phyloP scores from a whole-genome alignment of 768 basidiomycete species.

The Lactarius hatsudake region DNA sequence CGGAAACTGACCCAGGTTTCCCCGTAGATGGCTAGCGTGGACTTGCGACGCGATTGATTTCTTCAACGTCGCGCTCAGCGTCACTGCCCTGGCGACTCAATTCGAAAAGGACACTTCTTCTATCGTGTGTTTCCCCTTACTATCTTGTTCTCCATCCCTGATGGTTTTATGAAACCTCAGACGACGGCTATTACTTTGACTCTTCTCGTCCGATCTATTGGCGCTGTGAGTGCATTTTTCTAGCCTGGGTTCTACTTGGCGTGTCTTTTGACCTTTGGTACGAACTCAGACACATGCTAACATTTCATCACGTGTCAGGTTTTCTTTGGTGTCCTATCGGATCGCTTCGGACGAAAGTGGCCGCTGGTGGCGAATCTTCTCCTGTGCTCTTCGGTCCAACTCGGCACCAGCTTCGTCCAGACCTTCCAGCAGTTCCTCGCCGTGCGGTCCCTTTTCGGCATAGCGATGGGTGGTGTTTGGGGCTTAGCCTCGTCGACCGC shows the following conservation, averaged over 20 bases:
- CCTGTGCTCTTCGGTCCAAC: conserved; percentile 66
- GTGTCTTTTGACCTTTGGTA: background rate
- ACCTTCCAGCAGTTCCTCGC: conserved; percentile 79
- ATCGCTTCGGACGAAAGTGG: conserved; percentile 93
- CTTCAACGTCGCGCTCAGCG: conserved; percentile 69
- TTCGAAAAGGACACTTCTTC: conserved; percentile 41
- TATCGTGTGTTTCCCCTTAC: conserved; percentile 40
- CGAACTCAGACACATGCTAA: conserved; percentile 3
- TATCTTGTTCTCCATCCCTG: conserved; percentile 1
- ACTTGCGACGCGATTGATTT: conserved; percentile 85
- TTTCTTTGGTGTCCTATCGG: conserved; percentile 81
- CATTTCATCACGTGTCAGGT: conserved; percentile 34
- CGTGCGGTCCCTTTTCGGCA: conserved; percentile 78
- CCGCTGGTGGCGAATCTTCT: conserved; percentile 77
- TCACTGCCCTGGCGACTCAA: conserved; percentile 45
- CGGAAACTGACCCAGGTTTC: background rate
- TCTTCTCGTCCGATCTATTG: conserved; percentile 82
- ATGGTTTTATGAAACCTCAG: conserved; percentile 30
- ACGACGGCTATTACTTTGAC: conserved; percentile 89
- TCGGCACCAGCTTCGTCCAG: conserved; percentile 77
- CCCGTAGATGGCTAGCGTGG: conserved; percentile 75
- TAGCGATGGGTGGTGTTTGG: conserved; percentile 91
- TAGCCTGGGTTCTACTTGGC: background rate
- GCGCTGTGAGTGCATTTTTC: conserved; percentile 47
- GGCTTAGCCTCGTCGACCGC: conserved; percentile 78